Conservation (phyloP, 768 basidiomycete genomes). For the Panaeolus cyanescens region DNA sequence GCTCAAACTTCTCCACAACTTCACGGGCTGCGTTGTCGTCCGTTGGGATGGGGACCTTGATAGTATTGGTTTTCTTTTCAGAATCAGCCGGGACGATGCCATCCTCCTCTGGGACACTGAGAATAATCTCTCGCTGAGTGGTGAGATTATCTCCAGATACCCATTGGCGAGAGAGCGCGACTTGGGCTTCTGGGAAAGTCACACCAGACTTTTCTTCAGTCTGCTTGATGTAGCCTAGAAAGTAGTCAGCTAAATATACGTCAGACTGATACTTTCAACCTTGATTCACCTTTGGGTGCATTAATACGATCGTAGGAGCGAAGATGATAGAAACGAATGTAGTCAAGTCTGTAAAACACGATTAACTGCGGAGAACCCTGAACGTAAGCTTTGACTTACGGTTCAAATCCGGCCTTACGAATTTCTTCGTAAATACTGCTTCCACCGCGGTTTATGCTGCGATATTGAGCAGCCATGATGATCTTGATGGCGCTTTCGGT, state of each 20-base stretch:
- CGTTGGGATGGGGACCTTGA: slow-evolving; percentile 68
- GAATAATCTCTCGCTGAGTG: slow-evolving; percentile 52
- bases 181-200: slow-evolving; percentile 82
- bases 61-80: slow-evolving; percentile 53
- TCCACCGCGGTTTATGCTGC: slow-evolving; percentile 90
- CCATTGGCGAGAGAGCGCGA: slow-evolving; percentile 81
- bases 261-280: neutral
- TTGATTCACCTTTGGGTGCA: slow-evolving; percentile 59
- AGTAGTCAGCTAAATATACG: neutral
- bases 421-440: slow-evolving; percentile 85
- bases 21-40: slow-evolving; percentile 67
- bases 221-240: slow-evolving; percentile 52
- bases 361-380: neutral
- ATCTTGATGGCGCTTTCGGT: slow-evolving; percentile 62
- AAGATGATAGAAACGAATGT: slow-evolving; percentile 91
- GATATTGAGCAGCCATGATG: slow-evolving; percentile 88
- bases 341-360: slow-evolving; percentile 57
- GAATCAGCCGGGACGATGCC: slow-evolving; percentile 51
- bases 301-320: slow-evolving; percentile 91
- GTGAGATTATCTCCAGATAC: slow-evolving; percentile 49
- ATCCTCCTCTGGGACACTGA: slow-evolving; percentile 59
- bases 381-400: slow-evolving; percentile 47
- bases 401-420: slow-evolving; percentile 74
- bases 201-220: slow-evolving; percentile 80
- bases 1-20: slow-evolving; percentile 73